Base-by-base conservation (phyloP, 352 stramenopile genomes). In the Pythium guiyangense region DNA sequence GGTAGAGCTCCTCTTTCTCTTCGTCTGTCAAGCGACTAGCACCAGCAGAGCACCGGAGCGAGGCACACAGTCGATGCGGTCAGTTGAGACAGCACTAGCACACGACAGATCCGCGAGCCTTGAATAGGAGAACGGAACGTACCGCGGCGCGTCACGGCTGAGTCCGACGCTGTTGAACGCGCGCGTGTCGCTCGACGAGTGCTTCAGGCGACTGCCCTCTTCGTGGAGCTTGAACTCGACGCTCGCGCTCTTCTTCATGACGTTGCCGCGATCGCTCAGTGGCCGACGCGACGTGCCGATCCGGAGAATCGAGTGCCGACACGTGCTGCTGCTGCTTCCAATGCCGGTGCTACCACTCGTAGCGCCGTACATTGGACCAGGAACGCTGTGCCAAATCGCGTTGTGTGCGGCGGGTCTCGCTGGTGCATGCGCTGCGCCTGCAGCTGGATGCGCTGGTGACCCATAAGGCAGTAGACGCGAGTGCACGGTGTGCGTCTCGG, bases 1-100 rank as follows among this genome's bases (percentile, higher is more conserved):
- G 82, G 62, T 94, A 94, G 37, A 94, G 71, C 54, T 88, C 85
- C 49, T 82, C 75, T 61, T 88, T 90, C 63, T 94, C 85, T 69
- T 90, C 79, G 18, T 77, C 63, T 18, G 85, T 93, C 51, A 94
- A 57, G 14, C 85, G 73, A 45, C 83, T 90, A 51, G 31, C 25
- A 26, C 6, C 2, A 11, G 4, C 9, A 37, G 31, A 37, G 31
- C 31, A 37, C 31, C 9, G 4, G 4, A 37, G 31, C 9, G 4
- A n/a, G n/a, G n/a, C n/a, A n/a, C n/a, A n/a, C n/a, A n/a, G n/a
- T n/a, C n/a, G n/a, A n/a, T n/a, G n/a, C n/a, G n/a, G n/a, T n/a
- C n/a, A n/a, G n/a, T n/a, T n/a, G n/a, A n/a, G n/a, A n/a, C n/a
- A n/a, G n/a, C n/a, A n/a, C n/a, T n/a, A n/a, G n/a, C n/a, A 52